Conservation (phyloP, 345 rosid species). For the Eucalyptus melliodora region DNA sequence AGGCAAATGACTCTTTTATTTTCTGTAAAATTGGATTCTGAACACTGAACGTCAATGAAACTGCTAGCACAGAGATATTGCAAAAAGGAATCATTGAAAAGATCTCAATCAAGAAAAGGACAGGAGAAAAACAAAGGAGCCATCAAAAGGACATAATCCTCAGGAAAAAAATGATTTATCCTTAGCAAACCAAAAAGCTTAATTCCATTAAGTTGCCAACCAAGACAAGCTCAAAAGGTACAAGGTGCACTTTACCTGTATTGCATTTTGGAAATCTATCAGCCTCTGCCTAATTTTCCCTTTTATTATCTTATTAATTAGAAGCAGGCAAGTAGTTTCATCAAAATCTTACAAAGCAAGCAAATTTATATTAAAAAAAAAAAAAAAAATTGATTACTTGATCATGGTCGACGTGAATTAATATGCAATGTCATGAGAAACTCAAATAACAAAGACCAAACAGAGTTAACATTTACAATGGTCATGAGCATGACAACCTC, state of each 20-base stretch:
- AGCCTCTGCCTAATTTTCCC: not conserved
- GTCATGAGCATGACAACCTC: not conserved
- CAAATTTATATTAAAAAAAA: not conserved
- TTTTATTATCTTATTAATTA: not conserved
- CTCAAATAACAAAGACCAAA: not conserved
- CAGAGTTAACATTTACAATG: not conserved
- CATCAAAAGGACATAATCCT: not conserved
- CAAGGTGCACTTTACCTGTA: not conserved
- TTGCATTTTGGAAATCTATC: not conserved
- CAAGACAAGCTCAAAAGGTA: not conserved
- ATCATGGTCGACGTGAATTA: not conserved
- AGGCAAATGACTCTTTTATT: not conserved
- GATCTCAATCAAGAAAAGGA: not conserved
- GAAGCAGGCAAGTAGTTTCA: not conserved
- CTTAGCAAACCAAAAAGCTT: not conserved
- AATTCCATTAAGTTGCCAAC: not conserved
- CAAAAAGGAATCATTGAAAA: not conserved
- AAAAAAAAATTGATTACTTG: not conserved
- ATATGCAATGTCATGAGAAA: not conserved
- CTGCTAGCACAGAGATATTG: not conserved
- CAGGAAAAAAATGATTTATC: not conserved
- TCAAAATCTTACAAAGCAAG: not conserved
- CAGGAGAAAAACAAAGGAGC: not conserved
- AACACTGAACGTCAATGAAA: not conserved
- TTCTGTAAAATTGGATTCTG: not conserved